Conservation (phyloP, 345 rosid species). For the Geranium rotundifolium region DNA sequence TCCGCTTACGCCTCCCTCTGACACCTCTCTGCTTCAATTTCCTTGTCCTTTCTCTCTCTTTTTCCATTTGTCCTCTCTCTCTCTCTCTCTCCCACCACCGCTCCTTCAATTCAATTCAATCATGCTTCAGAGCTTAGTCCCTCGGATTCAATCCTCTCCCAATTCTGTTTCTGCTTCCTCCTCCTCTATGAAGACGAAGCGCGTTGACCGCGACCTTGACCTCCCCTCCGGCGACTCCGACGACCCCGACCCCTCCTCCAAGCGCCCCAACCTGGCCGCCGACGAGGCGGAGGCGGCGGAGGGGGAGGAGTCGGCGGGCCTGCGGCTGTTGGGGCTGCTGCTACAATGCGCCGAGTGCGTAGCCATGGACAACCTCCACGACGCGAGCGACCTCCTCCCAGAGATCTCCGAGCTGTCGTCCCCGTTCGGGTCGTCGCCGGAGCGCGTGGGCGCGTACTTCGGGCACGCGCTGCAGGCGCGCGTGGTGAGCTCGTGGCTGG, state of each 20-base stretch:
- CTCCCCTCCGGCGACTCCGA: conserved; percentile 20
- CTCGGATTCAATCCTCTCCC: conserved; percentile 3
- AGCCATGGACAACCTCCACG: conserved; percentile 58
- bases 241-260: conserved; percentile 38
- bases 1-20: conserved; percentile 4
- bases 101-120: neutral
- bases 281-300: conserved; percentile 7
- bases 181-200: conserved; percentile 57
- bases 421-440: conserved; percentile 85
- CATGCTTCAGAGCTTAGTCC: neutral
- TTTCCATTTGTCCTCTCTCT: neutral
- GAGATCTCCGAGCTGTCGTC: conserved; percentile 71
- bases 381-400: conserved; percentile 59
- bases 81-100: neutral
- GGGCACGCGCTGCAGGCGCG: conserved; percentile 76
- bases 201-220: conserved; percentile 27
- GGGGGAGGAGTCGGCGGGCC: conserved; percentile 45
- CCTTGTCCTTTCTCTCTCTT: neutral
- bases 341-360: conserved; percentile 92
- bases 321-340: conserved; percentile 63
- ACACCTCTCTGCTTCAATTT: neutral
- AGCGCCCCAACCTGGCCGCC: conserved; percentile 28
- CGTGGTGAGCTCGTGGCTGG: conserved; percentile 64
- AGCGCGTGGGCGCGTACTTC: conserved; percentile 85
- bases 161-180: no score